Percentiles rank a stretch among this genome's conserved stretches.
Conservation (phyloP, 2,329 filamentous ascomycete genomes). For the Penicillium sp. region DNA sequence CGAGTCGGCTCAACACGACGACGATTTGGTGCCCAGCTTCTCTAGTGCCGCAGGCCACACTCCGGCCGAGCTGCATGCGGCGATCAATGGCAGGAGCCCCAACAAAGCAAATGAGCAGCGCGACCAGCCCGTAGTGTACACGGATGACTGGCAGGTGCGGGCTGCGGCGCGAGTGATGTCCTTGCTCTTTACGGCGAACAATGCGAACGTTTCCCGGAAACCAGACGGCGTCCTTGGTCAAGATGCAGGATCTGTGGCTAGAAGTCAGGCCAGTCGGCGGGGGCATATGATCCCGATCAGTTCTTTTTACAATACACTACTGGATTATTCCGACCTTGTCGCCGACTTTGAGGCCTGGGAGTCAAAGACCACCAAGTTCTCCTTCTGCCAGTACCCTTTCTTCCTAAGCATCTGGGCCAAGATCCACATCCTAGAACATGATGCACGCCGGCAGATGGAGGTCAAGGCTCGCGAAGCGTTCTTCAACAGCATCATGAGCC, state of each 20-base stretch:
- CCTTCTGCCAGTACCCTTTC: conserved; percentile 88
- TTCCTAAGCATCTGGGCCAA: conserved; percentile 87
- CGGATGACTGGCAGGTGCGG: conserved; percentile 82
- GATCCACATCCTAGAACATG: conserved; percentile 79
- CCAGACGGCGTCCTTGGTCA: too few species aligned
- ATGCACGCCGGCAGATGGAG: conserved; percentile 81
- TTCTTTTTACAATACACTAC: conserved; percentile 76
- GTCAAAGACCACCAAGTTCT: conserved; percentile 61
- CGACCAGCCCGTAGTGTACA: conserved; percentile 52
- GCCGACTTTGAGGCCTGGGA: conserved; percentile 86
- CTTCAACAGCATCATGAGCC: conserved; percentile 75
- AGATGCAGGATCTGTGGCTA: too few species aligned
- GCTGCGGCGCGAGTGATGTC: conserved; percentile 72
- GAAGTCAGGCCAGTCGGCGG: conserved; percentile 41
- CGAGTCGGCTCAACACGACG: conserved; percentile 48
- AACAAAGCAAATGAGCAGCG: conserved; percentile 50
- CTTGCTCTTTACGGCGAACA: conserved; percentile 74
- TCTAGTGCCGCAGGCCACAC: conserved; percentile 54
- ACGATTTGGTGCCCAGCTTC: conserved; percentile 60
- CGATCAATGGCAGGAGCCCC: conserved; percentile 48
- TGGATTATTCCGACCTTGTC: conserved; percentile 78
- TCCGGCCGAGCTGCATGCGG: conserved; percentile 65
- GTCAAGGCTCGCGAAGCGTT: conserved; percentile 80
- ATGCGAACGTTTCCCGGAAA: too few species aligned
- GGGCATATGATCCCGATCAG: conserved; percentile 68